Percentiles rank a stretch among this genome's conserved stretches.
These are phyloP conservation scores for Trichomonascus vanleenenianus DNA, from an alignment of 805 yeast species.

Conservation along the genomic window DNA sequence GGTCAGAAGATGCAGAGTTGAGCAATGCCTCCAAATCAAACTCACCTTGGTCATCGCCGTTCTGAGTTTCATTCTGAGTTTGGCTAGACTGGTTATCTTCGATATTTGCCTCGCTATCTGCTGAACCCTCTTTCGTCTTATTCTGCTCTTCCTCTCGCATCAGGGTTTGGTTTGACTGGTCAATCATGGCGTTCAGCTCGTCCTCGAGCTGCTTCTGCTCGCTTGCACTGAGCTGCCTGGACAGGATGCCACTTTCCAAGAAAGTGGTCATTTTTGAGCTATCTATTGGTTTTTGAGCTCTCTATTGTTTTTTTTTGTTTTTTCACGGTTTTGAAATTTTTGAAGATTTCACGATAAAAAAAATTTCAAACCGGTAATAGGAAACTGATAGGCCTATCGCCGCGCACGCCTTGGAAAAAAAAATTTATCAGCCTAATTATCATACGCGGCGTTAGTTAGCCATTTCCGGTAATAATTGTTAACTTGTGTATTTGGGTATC, in stretches of 20 bases:
- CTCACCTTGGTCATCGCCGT: not conserved
- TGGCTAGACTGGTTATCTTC: no score
- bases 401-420: no score
- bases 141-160: not conserved
- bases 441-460: no score
- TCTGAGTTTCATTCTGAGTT: not conserved
- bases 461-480: no score
- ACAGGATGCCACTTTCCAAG: not conserved
- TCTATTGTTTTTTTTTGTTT: no score
- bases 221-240: not conserved
- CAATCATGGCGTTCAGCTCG: conserved; percentile 3
- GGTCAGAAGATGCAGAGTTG: not conserved
- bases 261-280: not conserved
- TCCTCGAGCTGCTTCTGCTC: conserved; percentile 4
- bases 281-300: no score
- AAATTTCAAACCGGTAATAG: no score
- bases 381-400: no score
- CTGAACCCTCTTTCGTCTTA: not conserved
- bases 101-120: not conserved
- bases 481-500: no score
- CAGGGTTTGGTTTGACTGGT: not conserved
- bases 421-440: no score
- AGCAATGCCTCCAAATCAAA: not conserved
- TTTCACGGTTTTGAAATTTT: no score
- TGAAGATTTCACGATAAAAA: no score